Evolutionary conservation across 345 rosid genomes (phyloP).

Genomic region (Trapa bicornis): DNA sequence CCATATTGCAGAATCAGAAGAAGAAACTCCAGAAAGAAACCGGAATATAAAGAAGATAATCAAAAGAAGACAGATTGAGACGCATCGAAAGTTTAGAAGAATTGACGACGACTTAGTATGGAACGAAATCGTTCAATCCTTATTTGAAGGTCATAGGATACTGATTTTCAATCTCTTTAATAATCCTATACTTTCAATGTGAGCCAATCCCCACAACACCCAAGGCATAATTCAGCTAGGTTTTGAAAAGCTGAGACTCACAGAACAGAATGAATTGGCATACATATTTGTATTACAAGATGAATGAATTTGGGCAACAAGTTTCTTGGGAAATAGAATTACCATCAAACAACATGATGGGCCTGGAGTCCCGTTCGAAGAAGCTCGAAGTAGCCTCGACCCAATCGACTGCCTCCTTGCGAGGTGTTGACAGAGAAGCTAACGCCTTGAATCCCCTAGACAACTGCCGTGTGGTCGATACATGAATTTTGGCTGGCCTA

Average conservation of each 20-base stretch:
- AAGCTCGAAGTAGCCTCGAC: conserved; percentile 48
- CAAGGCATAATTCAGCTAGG: neutral
- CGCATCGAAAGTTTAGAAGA: too few relatives aligned
- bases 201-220: too few relatives aligned
- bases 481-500: conserved; percentile 15
- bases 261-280: neutral
- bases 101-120: too few relatives aligned
- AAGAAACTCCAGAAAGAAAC: neutral
- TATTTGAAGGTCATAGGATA: too few relatives aligned
- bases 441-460: conserved; percentile 18
- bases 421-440: conserved; percentile 31
- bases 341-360: conserved; percentile 91
- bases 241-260: neutral
- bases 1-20: neutral
- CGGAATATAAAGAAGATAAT: neutral
- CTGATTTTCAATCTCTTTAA: too few relatives aligned
- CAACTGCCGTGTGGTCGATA: conserved; percentile 12
- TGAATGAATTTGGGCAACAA: neutral
- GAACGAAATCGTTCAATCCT: too few relatives aligned
- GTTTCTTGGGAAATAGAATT: conserved; percentile 3
- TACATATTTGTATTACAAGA: neutral
- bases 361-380: conserved; percentile 61
- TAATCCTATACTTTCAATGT: too few relatives aligned
- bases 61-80: too few relatives aligned
- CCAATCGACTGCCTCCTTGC: conserved; percentile 26